Base-by-base conservation (phyloP, 768 basidiomycete genomes). In the Collybia sordida region DNA sequence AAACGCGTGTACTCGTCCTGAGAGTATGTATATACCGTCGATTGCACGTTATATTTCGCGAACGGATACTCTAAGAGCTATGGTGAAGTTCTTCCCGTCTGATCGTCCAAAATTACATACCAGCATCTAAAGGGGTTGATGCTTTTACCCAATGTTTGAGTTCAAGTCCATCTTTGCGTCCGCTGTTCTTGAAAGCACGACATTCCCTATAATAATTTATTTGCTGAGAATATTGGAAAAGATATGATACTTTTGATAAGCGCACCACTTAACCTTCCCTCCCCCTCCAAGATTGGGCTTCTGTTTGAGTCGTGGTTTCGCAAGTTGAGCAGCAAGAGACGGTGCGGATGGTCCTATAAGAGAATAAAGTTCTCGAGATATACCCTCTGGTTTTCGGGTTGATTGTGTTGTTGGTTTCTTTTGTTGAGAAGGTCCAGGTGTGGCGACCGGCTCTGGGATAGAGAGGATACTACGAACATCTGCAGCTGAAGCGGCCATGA, bases 341-440 rank as follows among this genome's bases (percentile, higher is more conserved):
- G 96, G 94, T 9, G 89, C 88, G 42, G 91, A 89, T 52, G 92
- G 85, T n/a, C 96, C 96, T 56, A 99, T 98, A 51, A 99, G 82
- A 1, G 90, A 86, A 70, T 90, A 98, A 2, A 99, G 78, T 67
- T 98, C 95, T 57, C 94, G 78, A 0, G 93, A 88, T 52, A 98
- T 94, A 17, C 96, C 95, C 17, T 93, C 91, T 3, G 90, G 90
- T 67, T 90, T 92, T 61, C 80, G 79, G 15, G 72, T 61, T 11
- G 74, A 60, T 2, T 70, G 15, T n/a, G 71, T 47, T 19, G 64
- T 28, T 3, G 69, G 51, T 57, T 80, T 86, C 58, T 78, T 80
- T 1, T 65, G 63, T 34, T 75, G 78, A n/a, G 78, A 69, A 2
- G 79, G 72, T 3, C 73, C 72, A 6, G 75, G 61, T 6, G 72